Base-by-base conservation (phyloP, 1,284 basidiomycete genomes). In the Ustilago loliicola region DNA sequence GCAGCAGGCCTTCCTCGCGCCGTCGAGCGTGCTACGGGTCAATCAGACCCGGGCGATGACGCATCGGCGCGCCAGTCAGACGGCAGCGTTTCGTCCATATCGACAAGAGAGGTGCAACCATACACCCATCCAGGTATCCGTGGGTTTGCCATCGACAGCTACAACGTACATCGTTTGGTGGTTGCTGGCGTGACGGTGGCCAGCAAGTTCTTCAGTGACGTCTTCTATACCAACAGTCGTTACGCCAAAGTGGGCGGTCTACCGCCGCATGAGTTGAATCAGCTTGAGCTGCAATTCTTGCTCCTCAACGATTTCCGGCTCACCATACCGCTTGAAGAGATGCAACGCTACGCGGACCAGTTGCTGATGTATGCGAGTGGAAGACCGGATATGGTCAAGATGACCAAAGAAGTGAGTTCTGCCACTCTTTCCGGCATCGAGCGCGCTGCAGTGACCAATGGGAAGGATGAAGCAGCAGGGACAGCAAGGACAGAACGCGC, bases 191-290 rank as follows among this genome's bases (percentile, higher is more conserved):
- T 99, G 29, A 98, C 96, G 2, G 96, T 99, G 10, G 96, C 96
- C 21, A 95, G 93, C 89, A 99, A 99, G 87, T 99, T 99, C 87
- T 98, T 98, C 87, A 95, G 93, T 70, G 96, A 99, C 87, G 95
- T 99, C 11, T 99, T 99, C 85, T 98, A 99, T 88, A 98, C 96
- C n/a, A 99, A 99, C 85, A 98, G 96, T 32, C 90, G 96, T 40
- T 99, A 99, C 86, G 96, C 96, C 66, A 99, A 98, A 91, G 95
- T 96, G 72, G 96, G 96, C 62, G 96, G 96, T 27, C 90, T 99
- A 1, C 96, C 96, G 0, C 92, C 96, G 63, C 89, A 93, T 60
- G 96, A 99, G 87, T 91, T 99, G 53, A 98, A 99, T 86, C 94
- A 96, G 85, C 91, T 99, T 61, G 96, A 99, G 86, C 91, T 99